A percentile compares a stretch with the other conserved stretches of the same genome.
Conservation (phyloP, 225 moss, liverwort and hornwort species). For the Rhytidiadelphus loreus region DNA sequence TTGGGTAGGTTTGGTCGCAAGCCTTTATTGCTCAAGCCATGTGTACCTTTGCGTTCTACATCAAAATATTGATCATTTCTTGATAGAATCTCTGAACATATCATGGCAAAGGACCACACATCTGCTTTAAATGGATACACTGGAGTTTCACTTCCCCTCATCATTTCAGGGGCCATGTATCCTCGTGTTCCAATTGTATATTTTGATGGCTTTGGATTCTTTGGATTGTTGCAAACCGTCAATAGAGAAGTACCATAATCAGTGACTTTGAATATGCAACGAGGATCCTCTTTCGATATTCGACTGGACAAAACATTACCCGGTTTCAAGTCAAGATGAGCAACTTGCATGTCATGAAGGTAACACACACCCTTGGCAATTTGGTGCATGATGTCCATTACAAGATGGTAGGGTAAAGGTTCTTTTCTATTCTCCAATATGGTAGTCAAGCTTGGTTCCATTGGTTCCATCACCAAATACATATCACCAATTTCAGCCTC, state of each 20-base stretch:
- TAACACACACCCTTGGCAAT: background rate
- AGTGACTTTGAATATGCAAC: background rate
- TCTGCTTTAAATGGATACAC: background rate
- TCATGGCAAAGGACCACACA: background rate
- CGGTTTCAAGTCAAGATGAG: background rate
- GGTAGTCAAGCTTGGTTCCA: background rate
- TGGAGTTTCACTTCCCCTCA: background rate
- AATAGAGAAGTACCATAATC: background rate
- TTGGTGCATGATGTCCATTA: background rate
- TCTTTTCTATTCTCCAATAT: background rate
- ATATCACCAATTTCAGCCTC: background rate
- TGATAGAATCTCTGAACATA: background rate
- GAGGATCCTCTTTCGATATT: background rate
- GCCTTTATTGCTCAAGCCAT: rapidly evolving
- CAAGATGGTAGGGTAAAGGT: background rate
- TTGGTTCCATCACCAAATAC: background rate
- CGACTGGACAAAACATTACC: background rate
- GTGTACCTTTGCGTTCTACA: background rate
- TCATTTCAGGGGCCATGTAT: background rate
- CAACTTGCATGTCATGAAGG: background rate
- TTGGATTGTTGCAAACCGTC: background rate
- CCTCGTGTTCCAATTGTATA: background rate
- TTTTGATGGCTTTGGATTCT: background rate
- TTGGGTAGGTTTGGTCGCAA: background rate
- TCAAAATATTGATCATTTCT: background rate